Base-by-base conservation (phyloP, 495 filamentous ascomycete genomes). In the Penicillium cinerascens region DNA sequence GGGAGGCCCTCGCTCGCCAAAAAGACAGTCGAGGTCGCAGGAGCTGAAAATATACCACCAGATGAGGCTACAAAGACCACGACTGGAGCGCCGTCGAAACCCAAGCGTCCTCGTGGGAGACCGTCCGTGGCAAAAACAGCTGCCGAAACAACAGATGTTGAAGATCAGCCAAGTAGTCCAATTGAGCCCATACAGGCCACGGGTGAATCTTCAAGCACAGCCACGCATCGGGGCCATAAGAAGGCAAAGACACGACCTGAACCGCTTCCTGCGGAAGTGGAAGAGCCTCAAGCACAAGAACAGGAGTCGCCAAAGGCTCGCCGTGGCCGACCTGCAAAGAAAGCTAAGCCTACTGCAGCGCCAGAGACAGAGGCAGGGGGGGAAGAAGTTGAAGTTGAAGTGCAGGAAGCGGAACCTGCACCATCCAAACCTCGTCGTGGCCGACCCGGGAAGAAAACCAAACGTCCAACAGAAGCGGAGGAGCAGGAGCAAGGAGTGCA, bases 251-350 rank as follows among this genome's bases (percentile, higher is more conserved):
- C n/a, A 17, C 43, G 26, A 33, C 25, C 52, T 9, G 56, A 61
- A 23, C 22, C 49, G 33, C 33, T 36, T 5, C 45, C 47, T 25
- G 33, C 29, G 1, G 51, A 39, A 18, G 5, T 40, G 15, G 46
- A 33, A 38, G 23, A 41, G 16, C 3, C 27, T 17, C 36, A 44
- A 13, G 42, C 63, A 40, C 57, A 47, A 16, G 35, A 44, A 18
- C 23, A 33, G 10, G 37, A 16, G 18, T 29, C 26, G 15, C 21
- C 49, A 1, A 23, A 38, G 13, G 17, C 40, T 36, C 49, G 27
- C 29, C 63, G 58, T 21, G 55, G 57, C 22, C 50, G 50, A 42
- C 55, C 39, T 16, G 39, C 58, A 23, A 64, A 59, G 18, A 55
- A 60, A 42, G 52, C 52, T 20, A 42, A 8, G 17, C 33, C 45